Conservation (phyloP, 352 stramenopile species). For the Pythium phragmitis region DNA sequence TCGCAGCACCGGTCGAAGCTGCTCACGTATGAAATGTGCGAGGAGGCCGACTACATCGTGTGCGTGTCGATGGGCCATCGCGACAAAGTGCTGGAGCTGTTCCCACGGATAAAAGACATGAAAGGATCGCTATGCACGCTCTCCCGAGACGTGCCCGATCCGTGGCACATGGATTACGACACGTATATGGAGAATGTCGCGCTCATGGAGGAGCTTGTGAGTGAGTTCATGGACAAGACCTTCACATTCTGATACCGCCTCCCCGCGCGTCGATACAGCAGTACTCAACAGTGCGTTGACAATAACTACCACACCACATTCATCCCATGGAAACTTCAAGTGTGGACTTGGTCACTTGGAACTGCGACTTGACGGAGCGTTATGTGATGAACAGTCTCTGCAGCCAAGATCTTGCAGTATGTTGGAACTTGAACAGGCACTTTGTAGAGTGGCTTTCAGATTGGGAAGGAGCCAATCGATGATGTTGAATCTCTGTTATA, state of each 20-base stretch:
- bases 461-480: conserved; percentile 2
- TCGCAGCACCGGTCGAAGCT: conserved; percentile 64
- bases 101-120: conserved; percentile 56
- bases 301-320: not conserved
- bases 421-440: no score
- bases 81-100: conserved; percentile 65
- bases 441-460: conserved; percentile 1
- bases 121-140: conserved; percentile 56
- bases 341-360: no score
- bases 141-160: conserved; percentile 65
- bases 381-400: no score
- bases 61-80: conserved; percentile 65
- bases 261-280: not conserved
- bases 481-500: conserved; percentile 1
- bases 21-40: conserved; percentile 64
- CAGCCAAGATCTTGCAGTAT: not conserved
- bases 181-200: conserved; percentile 82
- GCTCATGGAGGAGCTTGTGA: conserved; percentile 70
- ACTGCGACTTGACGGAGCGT: no score
- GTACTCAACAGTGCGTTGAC: not conserved
- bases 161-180: conserved; percentile 83
- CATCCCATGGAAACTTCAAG: no score
- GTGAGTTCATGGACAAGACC: conserved; percentile 66
- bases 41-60: conserved; percentile 68
- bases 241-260: conserved; percentile 20